Evolutionary conservation across 2,329 filamentous ascomycete species (phyloP).

Genomic region (Aschersonia sp.): DNA sequence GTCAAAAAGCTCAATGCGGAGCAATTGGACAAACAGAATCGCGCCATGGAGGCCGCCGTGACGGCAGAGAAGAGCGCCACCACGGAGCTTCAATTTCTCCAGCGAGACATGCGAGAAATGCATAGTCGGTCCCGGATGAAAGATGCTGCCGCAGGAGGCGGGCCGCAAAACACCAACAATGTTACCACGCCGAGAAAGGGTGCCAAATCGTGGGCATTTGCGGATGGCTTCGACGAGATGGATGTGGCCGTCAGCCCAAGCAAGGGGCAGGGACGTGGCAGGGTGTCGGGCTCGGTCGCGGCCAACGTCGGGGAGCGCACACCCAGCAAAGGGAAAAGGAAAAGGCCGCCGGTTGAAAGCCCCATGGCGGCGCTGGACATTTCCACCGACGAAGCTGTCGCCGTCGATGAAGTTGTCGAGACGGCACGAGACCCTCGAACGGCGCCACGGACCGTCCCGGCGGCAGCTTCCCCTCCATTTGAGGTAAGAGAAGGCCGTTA

Average conservation of each 20-base stretch:
- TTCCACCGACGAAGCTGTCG: conserved; percentile 25
- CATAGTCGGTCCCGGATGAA: conserved; percentile 32
- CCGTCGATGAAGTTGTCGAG: conserved; percentile 13
- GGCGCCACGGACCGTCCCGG: conserved; percentile 8
- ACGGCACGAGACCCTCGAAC: conserved; percentile 6
- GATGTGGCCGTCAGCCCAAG: conserved; percentile 39
- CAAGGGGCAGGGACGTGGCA: conserved; percentile 28
- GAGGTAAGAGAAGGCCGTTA: conserved; percentile 21
- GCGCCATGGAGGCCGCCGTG: conserved; percentile 47
- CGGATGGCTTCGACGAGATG: conserved; percentile 66
- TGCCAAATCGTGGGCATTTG: conserved; percentile 39
- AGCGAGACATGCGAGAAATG: conserved; percentile 55
- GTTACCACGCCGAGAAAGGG: conserved; percentile 46
- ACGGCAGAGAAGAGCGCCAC: conserved; percentile 50
- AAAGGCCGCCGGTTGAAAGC: conserved; percentile 50
- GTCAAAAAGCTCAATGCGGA: conserved; percentile 52
- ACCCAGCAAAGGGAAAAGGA: conserved; percentile 58
- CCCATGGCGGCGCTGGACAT: conserved; percentile 48
- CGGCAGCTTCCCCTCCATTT: conserved; percentile 19
- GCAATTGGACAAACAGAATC: conserved; percentile 47
- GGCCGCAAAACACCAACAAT: not conserved
- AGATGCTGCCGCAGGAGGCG: conserved; percentile 15
- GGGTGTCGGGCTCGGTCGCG: conserved; percentile 27
- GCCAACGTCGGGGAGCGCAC: conserved; percentile 35
- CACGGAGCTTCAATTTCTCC: conserved; percentile 59